These are phyloP conservation scores for Pseudoperonospora humuli DNA, from an alignment of 352 stramenopile species.

Conservation along the genomic window DNA sequence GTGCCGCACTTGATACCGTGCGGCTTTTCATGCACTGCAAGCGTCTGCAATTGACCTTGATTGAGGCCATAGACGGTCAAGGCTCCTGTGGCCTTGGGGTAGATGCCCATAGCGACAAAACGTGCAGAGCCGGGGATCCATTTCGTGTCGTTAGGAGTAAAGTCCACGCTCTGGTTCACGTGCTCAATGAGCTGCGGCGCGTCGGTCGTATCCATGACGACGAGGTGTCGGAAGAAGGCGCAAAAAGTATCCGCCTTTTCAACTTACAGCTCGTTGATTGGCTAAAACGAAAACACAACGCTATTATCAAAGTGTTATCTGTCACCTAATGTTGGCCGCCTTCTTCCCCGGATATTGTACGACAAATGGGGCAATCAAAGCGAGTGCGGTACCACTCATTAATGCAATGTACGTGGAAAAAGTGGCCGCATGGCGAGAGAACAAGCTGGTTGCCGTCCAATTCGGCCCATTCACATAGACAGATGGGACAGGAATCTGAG, in stretches of 20 bases:
- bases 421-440: constrained; percentile 73
- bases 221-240: too few relatives aligned
- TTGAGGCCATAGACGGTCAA: constrained; percentile 89
- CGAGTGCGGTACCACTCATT: constrained; percentile 85
- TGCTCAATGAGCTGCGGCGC: constrained; percentile 97
- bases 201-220: too few relatives aligned
- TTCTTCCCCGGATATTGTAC: constrained; percentile 66
- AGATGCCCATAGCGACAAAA: constrained; percentile 91
- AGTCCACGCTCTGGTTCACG: constrained; percentile 86
- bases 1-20: constrained; percentile 94
- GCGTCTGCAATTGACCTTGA: constrained; percentile 74
- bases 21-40: constrained; percentile 64
- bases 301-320: too few relatives aligned
- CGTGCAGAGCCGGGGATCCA: constrained; percentile 93
- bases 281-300: constrained; percentile 19
- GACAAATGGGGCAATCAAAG: constrained; percentile 86
- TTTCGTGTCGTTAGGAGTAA: constrained; percentile 92
- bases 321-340: too few relatives aligned
- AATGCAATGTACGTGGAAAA: constrained; percentile 85
- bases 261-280: constrained; percentile 4
- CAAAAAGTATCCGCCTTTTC: too few relatives aligned
- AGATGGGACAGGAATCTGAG: constrained; percentile 77
- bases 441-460: constrained; percentile 78
- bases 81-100: constrained; percentile 88
- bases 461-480: constrained; percentile 76